Base-by-base conservation (phyloP, 192 early-diverging fungal species). In the Allomyces javanicus region DNA sequence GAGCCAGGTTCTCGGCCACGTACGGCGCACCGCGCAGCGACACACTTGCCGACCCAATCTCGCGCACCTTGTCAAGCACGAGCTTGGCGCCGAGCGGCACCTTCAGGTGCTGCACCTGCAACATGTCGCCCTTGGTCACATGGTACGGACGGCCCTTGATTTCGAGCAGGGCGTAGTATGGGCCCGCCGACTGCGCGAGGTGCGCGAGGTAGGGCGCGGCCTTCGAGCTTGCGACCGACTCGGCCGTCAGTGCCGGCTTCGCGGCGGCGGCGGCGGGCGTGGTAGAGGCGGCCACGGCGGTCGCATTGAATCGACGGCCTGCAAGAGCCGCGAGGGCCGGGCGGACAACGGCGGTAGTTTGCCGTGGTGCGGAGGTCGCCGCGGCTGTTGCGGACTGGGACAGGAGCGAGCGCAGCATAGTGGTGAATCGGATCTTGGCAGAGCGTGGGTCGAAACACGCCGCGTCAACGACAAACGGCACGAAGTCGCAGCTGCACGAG, bases 61-160 rank as follows among this genome's bases (percentile, higher is more conserved):
- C 93, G 40, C 85, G 81, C 27, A 94, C 88, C 62, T 88, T 80
- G 73, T 92, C 89, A 63, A 98, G 79, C 62, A 77, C 75, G 68
- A 98, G 81, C 44, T 89, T 81, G 77, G 96, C 93, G 22, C 96
- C 96, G 1, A 94, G 73, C 33, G 83, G 71, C 24, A 95, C 80
- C 44, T 87, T 87, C 70, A 94, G 85, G 22, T 89, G 73, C 72
- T 87, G 82, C 50, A 89, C 82, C 14, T 93, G 76, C 50, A 98
- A 82, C 63, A 93, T 77, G 72, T 98, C 96, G 75, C 92, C 88
- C 66, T 87, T 76, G 21, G 88, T 84, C 22, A 95, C 89, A 64
- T 91, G 82, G 75, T 87, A 94, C 9, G 87, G 92, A n/a, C 88
- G 83, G 65, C 82, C 82, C 63, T 89, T 86, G 66, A 98, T 82